Base-by-base conservation (phyloP, 345 rosid genomes). In the Crucihimalaya himalaica region DNA sequence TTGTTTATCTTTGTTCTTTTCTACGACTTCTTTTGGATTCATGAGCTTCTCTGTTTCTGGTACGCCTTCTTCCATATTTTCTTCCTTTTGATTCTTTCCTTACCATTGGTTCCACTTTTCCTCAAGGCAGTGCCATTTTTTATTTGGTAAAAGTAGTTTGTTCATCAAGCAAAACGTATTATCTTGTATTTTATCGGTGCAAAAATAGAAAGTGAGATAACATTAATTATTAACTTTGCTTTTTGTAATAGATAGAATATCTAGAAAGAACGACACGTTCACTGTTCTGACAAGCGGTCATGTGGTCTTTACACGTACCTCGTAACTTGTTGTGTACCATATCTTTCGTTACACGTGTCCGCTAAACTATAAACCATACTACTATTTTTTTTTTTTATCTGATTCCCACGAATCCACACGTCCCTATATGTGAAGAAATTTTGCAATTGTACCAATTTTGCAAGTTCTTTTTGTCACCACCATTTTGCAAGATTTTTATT, bases 1-100 rank as follows among this genome's bases (percentile, higher is more conserved):
- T 57, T 51, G 19, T 53, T 57, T 12, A 8, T 16, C 71, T 64
- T 45, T 18, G 66, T 14, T 15, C 23, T 32, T 6, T 15, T 70
- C 66, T 46, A 4, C 57, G 27, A 47, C 48, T 21, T 29, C 61
- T 3, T 12, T 11, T 25, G 78, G 70, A 70, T 60, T 46, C 66
- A 73, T 23, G 52, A 80, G 32, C 46, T 65, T 75, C 46, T 77
- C 87, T 63, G 73, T 77, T 81, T 82, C 88, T 23, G 68, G 50
- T 58, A 79, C 78, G 7, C 64, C 46, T 50, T 87, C 87, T 72
- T 87, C 91, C 89, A 85, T 83, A n/a, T 43, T 34, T 48, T 16
- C 21, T 48, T 54, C 16, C 34, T 40, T 40, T 63, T 58, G 12
- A 59, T 66, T 28, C 37, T 64, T 51, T 14, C 27, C 52, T 21